Evolutionary conservation across 2,329 filamentous ascomycete species (phyloP), one percentile per base, ranked within the genome.

Genomic region (Colletotrichum melonis): DNA sequence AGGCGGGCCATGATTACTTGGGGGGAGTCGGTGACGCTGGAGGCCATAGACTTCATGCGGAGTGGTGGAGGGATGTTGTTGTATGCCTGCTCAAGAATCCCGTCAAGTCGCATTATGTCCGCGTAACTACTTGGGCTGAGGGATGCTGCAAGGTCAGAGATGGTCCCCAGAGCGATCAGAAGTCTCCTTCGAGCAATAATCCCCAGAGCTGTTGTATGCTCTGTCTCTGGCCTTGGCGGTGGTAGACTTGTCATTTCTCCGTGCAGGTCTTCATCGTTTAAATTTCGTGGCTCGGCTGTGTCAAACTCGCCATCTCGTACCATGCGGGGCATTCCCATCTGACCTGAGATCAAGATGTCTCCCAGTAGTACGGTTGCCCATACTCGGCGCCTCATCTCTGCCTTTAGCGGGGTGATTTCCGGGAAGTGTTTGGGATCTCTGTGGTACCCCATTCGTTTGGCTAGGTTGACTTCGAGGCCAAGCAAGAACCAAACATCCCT

Each of bases 311-410:
- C 78, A 6, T 82, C 78, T 5, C 81, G 80, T 12, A 87, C 80
- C 77, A 87, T 82, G 2, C 82, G 80, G 1, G 86, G 86, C 24
- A 88, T 76, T 1, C 86, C 86, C 70, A 87, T 81, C 62, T 87
- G 85, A 14, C 83, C 81, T 0, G 85, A 86, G 4, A 86, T 80
- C 0, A 84, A 75, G 2, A 85, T 77, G 57, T 88, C 86, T 3
- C 84, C 77, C 66, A 84, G 81, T 19, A 81, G 77, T 4, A 86
- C 76, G 0, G 81, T 78, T 7, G 81, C 78, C 86, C 86, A 88
- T 0, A 83, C 75, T 1, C 86, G 79, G 35, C 84, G 79, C 24
- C 86, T 80, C 84, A 88, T 88, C 75, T 88, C 86, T 2, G 82
- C 81, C 0, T 82, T 74, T 46, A 87, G 85, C 0, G 80, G 78